A percentile compares a stretch with the other conserved stretches of the same genome.
Conservation (phyloP, 148 eudicot species). For the Rheum nobile region DNA sequence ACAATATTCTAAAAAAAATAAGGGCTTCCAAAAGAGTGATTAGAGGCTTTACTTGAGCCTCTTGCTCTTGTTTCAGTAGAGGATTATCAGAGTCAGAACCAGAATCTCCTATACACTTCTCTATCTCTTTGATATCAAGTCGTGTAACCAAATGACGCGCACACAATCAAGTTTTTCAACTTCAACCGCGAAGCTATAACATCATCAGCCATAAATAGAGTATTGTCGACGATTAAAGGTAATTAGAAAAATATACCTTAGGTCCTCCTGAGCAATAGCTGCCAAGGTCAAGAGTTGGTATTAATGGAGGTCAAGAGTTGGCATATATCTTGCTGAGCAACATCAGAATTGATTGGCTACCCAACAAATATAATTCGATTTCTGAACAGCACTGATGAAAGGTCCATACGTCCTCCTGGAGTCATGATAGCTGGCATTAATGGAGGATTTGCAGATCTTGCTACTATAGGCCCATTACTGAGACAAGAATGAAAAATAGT, state of each 20-base stretch:
- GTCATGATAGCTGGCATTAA: slow-evolving; percentile 91
- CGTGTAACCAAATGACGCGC: slow-evolving; percentile 32
- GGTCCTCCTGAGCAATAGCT: no score
- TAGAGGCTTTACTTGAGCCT: slow-evolving; percentile 48
- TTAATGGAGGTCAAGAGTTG: no score
- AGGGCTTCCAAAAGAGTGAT: background rate
- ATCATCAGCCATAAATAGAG: no score
- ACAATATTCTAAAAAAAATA: background rate
- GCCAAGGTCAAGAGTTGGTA: no score
- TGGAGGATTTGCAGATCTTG: slow-evolving; percentile 61
- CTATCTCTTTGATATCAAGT: slow-evolving; percentile 63
- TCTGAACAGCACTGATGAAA: slow-evolving; percentile 74
- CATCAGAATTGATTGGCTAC: slow-evolving; percentile 60
- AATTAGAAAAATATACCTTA: no score
- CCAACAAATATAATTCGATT: slow-evolving; percentile 89
- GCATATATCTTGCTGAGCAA: slow-evolving; percentile 79
- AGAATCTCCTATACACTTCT: slow-evolving; percentile 87
- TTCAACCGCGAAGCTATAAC: no score
- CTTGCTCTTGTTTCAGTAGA: slow-evolving; percentile 81
- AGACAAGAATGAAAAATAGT: slow-evolving; percentile 11
- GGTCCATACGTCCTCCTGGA: slow-evolving; percentile 83
- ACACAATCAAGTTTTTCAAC: no score
- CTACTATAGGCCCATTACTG: slow-evolving; percentile 58
- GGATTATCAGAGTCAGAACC: slow-evolving; percentile 72
- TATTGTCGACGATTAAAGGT: no score